A percentile compares a stretch with the other conserved stretches of the same genome.
Evolutionary conservation across 441 rosid species (phyloP).

Genomic region (Jatropha multifida): DNA sequence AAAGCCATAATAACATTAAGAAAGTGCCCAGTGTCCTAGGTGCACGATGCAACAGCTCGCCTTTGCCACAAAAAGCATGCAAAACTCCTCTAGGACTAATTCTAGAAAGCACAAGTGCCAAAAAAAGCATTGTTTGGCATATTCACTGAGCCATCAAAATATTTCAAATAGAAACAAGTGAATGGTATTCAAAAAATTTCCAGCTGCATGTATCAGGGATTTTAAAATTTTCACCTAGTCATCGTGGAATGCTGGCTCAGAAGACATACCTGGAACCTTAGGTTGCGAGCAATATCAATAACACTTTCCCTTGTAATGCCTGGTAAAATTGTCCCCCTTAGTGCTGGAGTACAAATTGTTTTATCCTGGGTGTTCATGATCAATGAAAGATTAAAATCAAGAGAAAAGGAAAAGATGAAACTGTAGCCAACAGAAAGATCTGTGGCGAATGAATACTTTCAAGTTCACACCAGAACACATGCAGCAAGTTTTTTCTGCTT

Average conservation of each 20-base stretch:
- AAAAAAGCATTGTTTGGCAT: not conserved
- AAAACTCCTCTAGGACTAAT: not conserved
- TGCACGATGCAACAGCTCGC: not conserved
- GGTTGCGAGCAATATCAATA: conserved; percentile 64
- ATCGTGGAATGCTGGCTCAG: not conserved
- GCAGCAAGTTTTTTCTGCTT: not conserved
- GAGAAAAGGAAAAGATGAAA: not conserved
- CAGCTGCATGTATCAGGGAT: not conserved
- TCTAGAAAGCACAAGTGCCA: not conserved
- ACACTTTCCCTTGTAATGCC: conserved; percentile 76
- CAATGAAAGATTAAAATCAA: not conserved
- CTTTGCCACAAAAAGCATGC: not conserved
- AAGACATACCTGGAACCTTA: conserved; percentile 57
- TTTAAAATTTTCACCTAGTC: not conserved
- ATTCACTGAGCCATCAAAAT: not conserved
- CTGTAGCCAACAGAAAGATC: not conserved
- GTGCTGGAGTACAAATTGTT: conserved; percentile 53
- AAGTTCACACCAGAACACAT: not conserved
- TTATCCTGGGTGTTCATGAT: conserved; percentile 27
- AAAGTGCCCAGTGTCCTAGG: not conserved
- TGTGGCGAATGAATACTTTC: not conserved
- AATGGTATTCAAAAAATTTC: not conserved
- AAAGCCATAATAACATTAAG: not conserved
- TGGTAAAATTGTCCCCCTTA: conserved; percentile 66
- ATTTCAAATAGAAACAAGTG: not conserved